Evolutionary conservation across 257 asterid species (phyloP).

Genomic region (Solanum rostratum): DNA sequence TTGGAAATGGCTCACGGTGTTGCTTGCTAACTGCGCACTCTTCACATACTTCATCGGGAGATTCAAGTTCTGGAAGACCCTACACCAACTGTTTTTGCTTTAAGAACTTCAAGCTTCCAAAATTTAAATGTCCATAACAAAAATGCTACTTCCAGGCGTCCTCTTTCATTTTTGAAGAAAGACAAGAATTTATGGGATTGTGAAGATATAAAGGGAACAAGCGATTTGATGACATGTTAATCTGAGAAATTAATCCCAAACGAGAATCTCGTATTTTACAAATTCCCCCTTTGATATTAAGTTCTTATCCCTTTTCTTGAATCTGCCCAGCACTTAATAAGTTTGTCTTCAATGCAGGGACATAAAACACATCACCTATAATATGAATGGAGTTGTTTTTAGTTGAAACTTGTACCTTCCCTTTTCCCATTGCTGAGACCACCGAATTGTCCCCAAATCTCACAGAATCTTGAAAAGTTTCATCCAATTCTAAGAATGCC

Average conservation of each 20-base stretch:
- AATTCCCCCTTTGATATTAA: background rate
- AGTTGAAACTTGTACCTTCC: too few relatives aligned
- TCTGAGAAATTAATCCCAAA: background rate
- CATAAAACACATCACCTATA: too few relatives aligned
- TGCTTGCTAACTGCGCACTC: background rate
- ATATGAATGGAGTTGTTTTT: too few relatives aligned
- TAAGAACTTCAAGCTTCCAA: background rate
- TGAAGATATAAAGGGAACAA: too few relatives aligned
- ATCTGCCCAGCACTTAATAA: background rate
- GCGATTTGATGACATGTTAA: too few relatives aligned
- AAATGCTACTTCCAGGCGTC: background rate
- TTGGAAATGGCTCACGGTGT: too few relatives aligned
- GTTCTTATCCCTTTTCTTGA: background rate
- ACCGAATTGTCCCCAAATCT: too few relatives aligned
- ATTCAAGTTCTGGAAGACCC: background rate
- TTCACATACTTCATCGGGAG: background rate
- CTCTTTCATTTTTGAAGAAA: background rate
- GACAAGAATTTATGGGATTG: background rate
- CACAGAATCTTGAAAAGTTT: too few relatives aligned
- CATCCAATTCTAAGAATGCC: background rate
- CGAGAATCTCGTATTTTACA: background rate
- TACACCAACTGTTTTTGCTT: background rate
- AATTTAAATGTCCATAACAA: background rate
- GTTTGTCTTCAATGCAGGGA: background rate
- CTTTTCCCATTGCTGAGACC: too few relatives aligned